phyloP scores from a whole-genome alignment of 176 grass and related monocot species.

The Echinochloa phyllopogon region DNA sequence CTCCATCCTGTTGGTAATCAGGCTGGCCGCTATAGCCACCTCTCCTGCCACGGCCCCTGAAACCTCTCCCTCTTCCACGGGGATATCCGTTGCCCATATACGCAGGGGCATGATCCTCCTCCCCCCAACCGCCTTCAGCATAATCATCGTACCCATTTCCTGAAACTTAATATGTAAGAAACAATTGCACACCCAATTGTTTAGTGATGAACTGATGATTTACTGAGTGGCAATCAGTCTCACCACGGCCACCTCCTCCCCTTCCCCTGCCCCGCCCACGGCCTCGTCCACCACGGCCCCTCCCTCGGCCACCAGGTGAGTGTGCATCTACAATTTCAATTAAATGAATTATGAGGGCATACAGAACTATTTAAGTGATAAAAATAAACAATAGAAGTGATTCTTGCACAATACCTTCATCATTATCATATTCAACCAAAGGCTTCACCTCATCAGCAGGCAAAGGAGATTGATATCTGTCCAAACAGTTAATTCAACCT shows the following conservation, averaged over 20 bases:
- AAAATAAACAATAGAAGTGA: not conserved
- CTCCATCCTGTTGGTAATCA: slow-evolving; percentile 83
- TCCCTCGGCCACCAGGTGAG: slow-evolving; percentile 68
- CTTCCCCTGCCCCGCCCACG: slow-evolving; percentile 58
- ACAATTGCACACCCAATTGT: not conserved
- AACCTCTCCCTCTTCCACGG: slow-evolving; percentile 67
- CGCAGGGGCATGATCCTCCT: slow-evolving; percentile 53
- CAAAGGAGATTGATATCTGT: slow-evolving; percentile 95
- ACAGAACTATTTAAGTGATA: not conserved
- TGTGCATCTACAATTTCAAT: slow-evolving; percentile 67
- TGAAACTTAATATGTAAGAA: slow-evolving; percentile 45
- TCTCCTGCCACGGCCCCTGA: slow-evolving; percentile 63
- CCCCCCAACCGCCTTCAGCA: slow-evolving; percentile 60
- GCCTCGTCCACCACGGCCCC: slow-evolving; percentile 70
- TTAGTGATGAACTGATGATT: not conserved
- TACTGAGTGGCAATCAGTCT: slow-evolving; percentile 25
- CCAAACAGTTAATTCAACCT: slow-evolving; percentile 39
- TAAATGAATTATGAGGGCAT: slow-evolving; percentile 24
- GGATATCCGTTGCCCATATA: slow-evolving; percentile 59
- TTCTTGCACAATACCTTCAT: slow-evolving; percentile 63
- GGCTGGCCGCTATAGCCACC: slow-evolving; percentile 52
- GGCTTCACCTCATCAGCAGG: slow-evolving; percentile 80
- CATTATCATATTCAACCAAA: slow-evolving; percentile 80
- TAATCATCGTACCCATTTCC: slow-evolving; percentile 67
- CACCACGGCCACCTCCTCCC: slow-evolving; percentile 58